Evolutionary conservation across 352 stramenopile genomes (phyloP).

Genomic region (Phytopythium delawarense): DNA sequence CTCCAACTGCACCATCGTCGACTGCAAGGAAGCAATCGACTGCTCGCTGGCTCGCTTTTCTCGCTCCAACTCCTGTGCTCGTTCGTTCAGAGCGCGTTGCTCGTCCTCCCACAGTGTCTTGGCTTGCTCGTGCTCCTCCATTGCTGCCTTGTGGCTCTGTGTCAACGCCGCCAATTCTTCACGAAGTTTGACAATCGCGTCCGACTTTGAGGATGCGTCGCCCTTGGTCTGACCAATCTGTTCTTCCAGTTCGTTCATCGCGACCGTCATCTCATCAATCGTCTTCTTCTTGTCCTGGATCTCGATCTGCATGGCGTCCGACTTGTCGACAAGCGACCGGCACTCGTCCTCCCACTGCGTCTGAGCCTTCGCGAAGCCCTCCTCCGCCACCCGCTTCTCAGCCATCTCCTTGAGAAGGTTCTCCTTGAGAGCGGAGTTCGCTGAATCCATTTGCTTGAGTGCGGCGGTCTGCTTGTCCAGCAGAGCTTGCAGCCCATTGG

Average conservation of each 20-base stretch:
- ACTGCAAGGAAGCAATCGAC: neutral
- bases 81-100: neutral
- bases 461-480: neutral
- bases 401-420: conserved; percentile 24
- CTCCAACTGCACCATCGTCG: neutral
- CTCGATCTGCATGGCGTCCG: neutral
- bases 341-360: conserved; percentile 19
- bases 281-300: neutral
- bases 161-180: neutral
- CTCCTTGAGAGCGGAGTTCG: neutral
- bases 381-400: conserved; percentile 20
- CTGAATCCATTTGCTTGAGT: neutral
- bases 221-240: neutral
- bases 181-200: neutral
- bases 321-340: conserved; percentile 12
- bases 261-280: neutral
- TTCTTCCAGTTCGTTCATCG: neutral
- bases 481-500: neutral
- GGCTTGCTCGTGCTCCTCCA: neutral
- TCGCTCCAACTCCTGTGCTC: neutral
- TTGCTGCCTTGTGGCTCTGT: neutral
- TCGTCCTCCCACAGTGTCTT: neutral
- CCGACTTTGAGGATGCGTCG: neutral
- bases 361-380: conserved; percentile 16
- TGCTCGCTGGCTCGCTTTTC: neutral